A percentile compares a stretch with the other conserved stretches of the same genome.
phyloP scores from a whole-genome alignment of 169 alveolate genomes.

The Plasmodium fragile region DNA sequence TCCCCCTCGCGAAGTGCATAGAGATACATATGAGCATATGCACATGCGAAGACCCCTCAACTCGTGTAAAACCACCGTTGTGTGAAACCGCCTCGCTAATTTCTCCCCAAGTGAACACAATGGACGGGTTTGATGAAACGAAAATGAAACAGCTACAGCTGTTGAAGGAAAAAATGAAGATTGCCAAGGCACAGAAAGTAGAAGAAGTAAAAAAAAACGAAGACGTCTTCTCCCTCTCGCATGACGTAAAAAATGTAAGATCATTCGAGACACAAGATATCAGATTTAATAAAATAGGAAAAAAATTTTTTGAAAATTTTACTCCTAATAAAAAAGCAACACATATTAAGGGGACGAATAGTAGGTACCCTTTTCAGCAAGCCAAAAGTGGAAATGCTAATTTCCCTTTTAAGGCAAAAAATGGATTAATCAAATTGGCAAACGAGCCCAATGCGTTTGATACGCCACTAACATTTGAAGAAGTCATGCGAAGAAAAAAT shows the following conservation, averaged over 20 bases:
- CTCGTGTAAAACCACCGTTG: neutral
- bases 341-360: conserved; percentile 9
- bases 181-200: conserved; percentile 60
- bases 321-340: conserved; percentile 21
- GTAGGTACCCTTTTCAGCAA: conserved; percentile 44
- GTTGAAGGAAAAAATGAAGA: conserved; percentile 72
- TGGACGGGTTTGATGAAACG: conserved; percentile 67
- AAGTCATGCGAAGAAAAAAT: conserved; percentile 76
- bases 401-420: conserved; percentile 27
- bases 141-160: conserved; percentile 76
- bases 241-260: conserved; percentile 41
- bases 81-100: neutral
- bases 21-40: too few species aligned
- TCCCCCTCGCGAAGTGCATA: too few species aligned
- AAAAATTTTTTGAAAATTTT: conserved; percentile 49
- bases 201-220: conserved; percentile 64
- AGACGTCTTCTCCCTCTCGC: neutral
- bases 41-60: neutral
- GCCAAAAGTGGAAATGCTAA: conserved; percentile 9
- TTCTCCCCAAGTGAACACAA: neutral
- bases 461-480: conserved; percentile 73
- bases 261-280: conserved; percentile 56
- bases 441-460: conserved; percentile 51
- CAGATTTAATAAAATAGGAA: conserved; percentile 58
- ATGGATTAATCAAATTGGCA: neutral